phyloP scores from a whole-genome alignment of 2,329 filamentous ascomycete genomes.

The Trichoderma endophyticum region DNA sequence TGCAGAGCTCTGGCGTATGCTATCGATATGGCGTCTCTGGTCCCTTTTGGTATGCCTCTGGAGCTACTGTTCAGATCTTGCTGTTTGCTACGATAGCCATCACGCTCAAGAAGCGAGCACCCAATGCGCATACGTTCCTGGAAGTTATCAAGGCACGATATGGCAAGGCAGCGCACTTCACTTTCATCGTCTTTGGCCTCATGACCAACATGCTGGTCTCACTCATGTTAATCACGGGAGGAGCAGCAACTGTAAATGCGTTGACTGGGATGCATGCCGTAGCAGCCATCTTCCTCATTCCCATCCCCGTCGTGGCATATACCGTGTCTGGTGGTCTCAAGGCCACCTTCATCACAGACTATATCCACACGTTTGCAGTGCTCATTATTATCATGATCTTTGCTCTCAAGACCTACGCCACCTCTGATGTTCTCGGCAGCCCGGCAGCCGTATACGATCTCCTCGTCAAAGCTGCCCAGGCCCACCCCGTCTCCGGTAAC shows the following conservation, averaged over 20 bases:
- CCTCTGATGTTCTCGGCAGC: constrained; percentile 68
- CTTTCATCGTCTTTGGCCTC: constrained; percentile 78
- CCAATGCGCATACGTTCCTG: constrained; percentile 82
- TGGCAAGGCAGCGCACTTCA: constrained; percentile 65
- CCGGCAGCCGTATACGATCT: constrained; percentile 76
- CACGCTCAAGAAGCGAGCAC: constrained; percentile 80
- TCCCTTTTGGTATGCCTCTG: constrained; percentile 59
- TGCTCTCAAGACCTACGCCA: constrained; percentile 76
- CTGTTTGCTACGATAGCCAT: constrained; percentile 89
- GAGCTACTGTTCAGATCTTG: constrained; percentile 83
- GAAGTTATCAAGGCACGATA: constrained; percentile 82
- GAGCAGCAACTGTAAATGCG: constrained; percentile 54
- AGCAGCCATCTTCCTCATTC: constrained; percentile 57
- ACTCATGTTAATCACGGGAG: constrained; percentile 83
- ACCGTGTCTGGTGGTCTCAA: constrained; percentile 79
- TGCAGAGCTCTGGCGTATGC: constrained; percentile 77
- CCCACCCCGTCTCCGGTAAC: constrained; percentile 77
- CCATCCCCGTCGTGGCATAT: constrained; percentile 57
- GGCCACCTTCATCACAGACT: constrained; percentile 82
- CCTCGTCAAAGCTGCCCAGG: constrained; percentile 62
- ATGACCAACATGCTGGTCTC: constrained; percentile 86
- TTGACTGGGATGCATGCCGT: constrained; percentile 54
- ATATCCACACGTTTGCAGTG: constrained; percentile 81
- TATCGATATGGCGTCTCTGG: constrained; percentile 72
- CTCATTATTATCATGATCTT: constrained; percentile 85